Evolutionary conservation across 1,284 basidiomycete species (phyloP).

Genomic region (Cutaneotrichosporon curvatum): DNA sequence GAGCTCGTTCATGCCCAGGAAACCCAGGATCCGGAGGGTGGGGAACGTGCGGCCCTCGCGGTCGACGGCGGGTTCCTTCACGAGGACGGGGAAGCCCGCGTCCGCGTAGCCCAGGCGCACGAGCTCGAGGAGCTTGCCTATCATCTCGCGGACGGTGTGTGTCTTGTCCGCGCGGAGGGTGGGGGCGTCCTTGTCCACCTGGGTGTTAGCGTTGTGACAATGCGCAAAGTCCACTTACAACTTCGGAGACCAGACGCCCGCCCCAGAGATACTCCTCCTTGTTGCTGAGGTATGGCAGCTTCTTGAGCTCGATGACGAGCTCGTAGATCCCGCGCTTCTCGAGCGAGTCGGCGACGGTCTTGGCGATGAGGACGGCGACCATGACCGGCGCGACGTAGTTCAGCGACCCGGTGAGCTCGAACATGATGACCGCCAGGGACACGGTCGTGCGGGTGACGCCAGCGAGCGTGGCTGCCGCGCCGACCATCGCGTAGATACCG

Average conservation of each 20-base stretch:
- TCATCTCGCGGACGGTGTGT: conserved; percentile 39
- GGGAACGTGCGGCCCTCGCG: conserved; percentile 13
- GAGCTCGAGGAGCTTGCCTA: conserved; percentile 38
- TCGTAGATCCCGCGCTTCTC: conserved; percentile 95
- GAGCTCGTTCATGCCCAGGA: conserved; percentile 84
- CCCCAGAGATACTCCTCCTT: conserved; percentile 87
- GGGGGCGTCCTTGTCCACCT: conserved; percentile 50
- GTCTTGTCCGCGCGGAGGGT: conserved; percentile 37
- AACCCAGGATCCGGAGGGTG: conserved; percentile 67
- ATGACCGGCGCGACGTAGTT: conserved; percentile 94
- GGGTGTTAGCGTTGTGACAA: conserved; percentile 3
- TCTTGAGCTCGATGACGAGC: conserved; percentile 76
- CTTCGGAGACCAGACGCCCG: conserved; percentile 62
- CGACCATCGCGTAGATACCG: conserved; percentile 84
- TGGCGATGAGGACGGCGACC: conserved; percentile 77
- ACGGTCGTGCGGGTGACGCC: conserved; percentile 69
- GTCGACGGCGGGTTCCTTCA: conserved; percentile 48
- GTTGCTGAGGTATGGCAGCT: conserved; percentile 83
- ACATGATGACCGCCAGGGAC: conserved; percentile 92
- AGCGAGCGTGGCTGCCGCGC: conserved; percentile 77
- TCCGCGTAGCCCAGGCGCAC: conserved; percentile 50
- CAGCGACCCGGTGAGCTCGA: conserved; percentile 88
- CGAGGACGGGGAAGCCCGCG: conserved; percentile 79
- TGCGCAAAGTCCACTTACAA: conserved; percentile 51
- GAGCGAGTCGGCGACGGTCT: conserved; percentile 84